Conservation (phyloP, 208 protist species). For the Wallacemonas rigidus region DNA sequence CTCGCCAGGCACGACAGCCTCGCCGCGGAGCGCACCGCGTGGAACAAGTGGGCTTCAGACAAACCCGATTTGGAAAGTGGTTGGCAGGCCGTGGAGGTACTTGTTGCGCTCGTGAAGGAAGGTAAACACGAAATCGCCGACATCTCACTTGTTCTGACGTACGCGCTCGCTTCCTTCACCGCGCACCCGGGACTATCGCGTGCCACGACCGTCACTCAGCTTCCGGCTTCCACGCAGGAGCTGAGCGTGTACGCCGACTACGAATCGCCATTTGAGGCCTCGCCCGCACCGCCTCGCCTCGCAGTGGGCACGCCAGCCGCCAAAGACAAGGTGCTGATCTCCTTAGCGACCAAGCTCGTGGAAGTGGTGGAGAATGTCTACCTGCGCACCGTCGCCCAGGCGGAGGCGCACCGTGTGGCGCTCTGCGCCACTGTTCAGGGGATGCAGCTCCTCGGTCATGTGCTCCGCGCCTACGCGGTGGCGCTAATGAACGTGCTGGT, state of each 20-base stretch:
- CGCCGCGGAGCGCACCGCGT: background rate
- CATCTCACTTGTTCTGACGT: background rate
- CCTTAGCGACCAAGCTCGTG: background rate
- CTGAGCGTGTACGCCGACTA: conserved; percentile 1
- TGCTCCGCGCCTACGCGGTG: conserved; percentile 58
- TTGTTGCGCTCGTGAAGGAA: background rate
- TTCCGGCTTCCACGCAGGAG: background rate
- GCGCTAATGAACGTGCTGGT: conserved; percentile 18
- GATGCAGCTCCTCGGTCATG: conserved; percentile 35
- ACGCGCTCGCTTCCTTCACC: background rate
- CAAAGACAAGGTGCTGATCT: background rate
- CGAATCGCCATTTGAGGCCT: background rate
- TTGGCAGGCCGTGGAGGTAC: background rate
- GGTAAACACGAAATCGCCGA: background rate
- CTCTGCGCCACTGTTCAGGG: conserved; percentile 28
- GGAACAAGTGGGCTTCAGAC: background rate
- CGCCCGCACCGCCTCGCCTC: background rate
- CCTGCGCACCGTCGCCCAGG: conserved; percentile 11
- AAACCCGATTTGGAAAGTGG: background rate
- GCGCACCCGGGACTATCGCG: background rate
- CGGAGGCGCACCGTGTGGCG: conserved; percentile 7
- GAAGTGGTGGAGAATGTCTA: conserved; percentile 18
- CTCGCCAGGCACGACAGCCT: background rate
- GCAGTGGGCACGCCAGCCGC: background rate
- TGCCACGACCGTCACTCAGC: background rate